Base-by-base conservation (phyloP, 2,329 filamentous ascomycete genomes). In the Venturia nashicola region DNA sequence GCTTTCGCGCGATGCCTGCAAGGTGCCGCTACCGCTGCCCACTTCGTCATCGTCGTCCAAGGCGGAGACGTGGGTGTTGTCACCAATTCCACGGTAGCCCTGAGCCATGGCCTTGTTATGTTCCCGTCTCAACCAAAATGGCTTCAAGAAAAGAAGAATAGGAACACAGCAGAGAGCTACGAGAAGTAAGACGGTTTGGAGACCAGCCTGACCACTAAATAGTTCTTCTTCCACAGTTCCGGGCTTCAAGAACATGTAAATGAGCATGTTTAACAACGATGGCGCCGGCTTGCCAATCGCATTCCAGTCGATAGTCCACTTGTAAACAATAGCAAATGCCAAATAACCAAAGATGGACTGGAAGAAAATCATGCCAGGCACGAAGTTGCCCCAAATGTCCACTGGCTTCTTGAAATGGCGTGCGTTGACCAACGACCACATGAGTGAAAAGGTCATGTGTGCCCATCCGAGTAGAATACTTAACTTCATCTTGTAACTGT, bases 401-500 rank as follows among this genome's bases (percentile, higher is more conserved):
- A 97, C 90, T 59, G 90, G 90, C 67, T 87, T 90, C 80, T 92
- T 93, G 82, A 97, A 99, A 77, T 97, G 91, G 65, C 87, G 87
- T 61, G 91, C 93, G 73, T 99, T 99, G 81, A 96, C 84, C 72
- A 89, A 94, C 32, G 94, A 88, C 72, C 96, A 87, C 79, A 89
- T 92, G 57, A 99, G 85, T 20, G 94, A 97, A 79, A 96, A 99
- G 3, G 94, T 99, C 94, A 99, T 99, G 79, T 97, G 92, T 65
- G 85, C 85, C 94, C 95, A 99, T 75, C 95, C 94, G 68, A 99
- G 83, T 68, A 99, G 85, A 73, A 99, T 97, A 80, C 90, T 95
- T 78, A 99, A 89, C 82, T 99, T 99, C 94, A 99, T 99, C 86
- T 99, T 99, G 83, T 94, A 95, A 77, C 90, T 95, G 87, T 99